Conservation (phyloP, 2,329 filamentous ascomycete species). For the Colletotrichum sojae region DNA sequence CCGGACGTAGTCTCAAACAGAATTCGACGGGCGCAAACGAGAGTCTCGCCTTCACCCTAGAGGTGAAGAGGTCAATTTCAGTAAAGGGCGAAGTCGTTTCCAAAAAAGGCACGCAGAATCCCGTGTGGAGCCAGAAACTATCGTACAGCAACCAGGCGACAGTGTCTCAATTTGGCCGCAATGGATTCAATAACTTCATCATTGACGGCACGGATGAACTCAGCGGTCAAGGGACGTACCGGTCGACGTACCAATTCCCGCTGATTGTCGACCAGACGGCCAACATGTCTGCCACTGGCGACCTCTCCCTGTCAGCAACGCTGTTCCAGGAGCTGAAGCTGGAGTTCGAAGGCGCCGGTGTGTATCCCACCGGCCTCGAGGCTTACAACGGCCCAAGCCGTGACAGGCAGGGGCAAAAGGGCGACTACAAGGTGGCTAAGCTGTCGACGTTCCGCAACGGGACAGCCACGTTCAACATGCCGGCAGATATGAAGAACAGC, state of each 20-base stretch:
- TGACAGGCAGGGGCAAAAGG: constrained; percentile 22
- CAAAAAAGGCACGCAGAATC: constrained; percentile 57
- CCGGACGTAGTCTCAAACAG: constrained; percentile 59
- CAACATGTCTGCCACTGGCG: constrained; percentile 55
- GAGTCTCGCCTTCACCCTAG: constrained; percentile 71
- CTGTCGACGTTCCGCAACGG: constrained; percentile 70
- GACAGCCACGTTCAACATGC: constrained; percentile 67
- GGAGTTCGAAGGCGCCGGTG: constrained; percentile 54
- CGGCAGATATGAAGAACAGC: constrained; percentile 60
- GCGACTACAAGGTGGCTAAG: constrained; percentile 44
- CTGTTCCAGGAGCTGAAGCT: constrained; percentile 59
- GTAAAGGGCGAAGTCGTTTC: constrained; percentile 67
- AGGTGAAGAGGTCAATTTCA: constrained; percentile 68
- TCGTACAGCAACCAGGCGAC: constrained; percentile 68
- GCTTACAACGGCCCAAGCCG: constrained; percentile 60
- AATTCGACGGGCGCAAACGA: constrained; percentile 68
- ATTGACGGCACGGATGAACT: constrained; percentile 50
- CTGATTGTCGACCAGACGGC: constrained; percentile 70
- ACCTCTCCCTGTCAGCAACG: constrained; percentile 61
- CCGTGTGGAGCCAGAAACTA: constrained; percentile 71
- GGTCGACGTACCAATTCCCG: constrained; percentile 69
- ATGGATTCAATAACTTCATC: constrained; percentile 49
- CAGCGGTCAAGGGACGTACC: constrained; percentile 46
- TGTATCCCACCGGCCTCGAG: constrained; percentile 73
- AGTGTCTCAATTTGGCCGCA: constrained; percentile 42